Evolutionary conservation across 805 yeast species (phyloP).

Genomic region (Suhomyces sp.): DNA sequence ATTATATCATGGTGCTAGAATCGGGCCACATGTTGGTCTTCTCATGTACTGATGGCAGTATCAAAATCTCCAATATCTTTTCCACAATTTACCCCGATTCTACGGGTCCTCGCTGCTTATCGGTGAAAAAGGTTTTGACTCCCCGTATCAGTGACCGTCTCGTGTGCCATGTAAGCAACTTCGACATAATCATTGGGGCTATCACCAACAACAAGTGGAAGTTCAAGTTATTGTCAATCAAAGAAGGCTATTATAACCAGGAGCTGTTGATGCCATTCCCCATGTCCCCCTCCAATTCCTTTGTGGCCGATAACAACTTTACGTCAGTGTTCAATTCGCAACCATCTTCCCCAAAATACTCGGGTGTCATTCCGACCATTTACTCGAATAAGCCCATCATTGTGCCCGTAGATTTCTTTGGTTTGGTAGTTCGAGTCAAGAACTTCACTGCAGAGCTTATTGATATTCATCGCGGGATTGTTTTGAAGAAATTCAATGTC

Average conservation of each 20-base stretch:
- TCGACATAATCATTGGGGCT: constrained; percentile 58
- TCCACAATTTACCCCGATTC: constrained; percentile 16
- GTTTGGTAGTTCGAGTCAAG: constrained; percentile 64
- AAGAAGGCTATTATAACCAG: constrained; percentile 45
- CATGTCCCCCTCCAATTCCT: constrained; percentile 6
- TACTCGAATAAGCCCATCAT: constrained; percentile 36
- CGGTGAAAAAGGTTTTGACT: constrained; percentile 57
- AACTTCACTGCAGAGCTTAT: constrained; percentile 59
- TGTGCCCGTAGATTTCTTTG: constrained; percentile 65
- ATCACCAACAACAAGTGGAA: constrained; percentile 67
- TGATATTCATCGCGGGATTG: constrained; percentile 76
- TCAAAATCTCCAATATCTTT: constrained; percentile 28
- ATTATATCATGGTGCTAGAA: constrained; percentile 52
- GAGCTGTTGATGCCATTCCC: constrained; percentile 13
- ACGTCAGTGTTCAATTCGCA: constrained; percentile 5
- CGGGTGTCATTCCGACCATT: background rate
- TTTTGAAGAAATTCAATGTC: constrained; percentile 58
- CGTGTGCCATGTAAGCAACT: constrained; percentile 50
- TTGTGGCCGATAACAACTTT: constrained; percentile 14
- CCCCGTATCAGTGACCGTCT: constrained; percentile 75
- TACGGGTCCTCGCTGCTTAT: constrained; percentile 27
- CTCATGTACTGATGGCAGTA: constrained; percentile 48
- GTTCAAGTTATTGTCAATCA: constrained; percentile 48
- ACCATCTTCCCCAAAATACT: background rate
- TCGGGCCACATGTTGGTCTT: constrained; percentile 50